A percentile compares a stretch with the other conserved stretches of the same genome.
These are phyloP conservation scores for Senna tora DNA, from an alignment of 306 rosid species.

Conservation along the genomic window DNA sequence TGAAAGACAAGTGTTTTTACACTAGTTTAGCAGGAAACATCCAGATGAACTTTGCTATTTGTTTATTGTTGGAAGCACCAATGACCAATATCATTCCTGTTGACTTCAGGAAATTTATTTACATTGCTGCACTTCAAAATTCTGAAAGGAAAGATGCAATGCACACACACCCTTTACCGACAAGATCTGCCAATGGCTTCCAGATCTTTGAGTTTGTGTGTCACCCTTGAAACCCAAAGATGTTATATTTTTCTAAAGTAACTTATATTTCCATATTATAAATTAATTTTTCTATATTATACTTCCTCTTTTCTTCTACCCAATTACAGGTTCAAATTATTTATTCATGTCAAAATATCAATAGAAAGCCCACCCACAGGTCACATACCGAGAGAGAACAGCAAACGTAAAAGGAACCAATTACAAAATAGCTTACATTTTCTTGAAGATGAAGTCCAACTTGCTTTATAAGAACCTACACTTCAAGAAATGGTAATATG, in stretches of 20 bases:
- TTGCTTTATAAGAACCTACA: constrained; percentile 87
- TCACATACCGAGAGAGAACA: constrained; percentile 29
- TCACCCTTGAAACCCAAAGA: constrained; percentile 14
- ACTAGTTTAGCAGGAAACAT: neutral
- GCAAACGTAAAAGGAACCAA: constrained; percentile 31
- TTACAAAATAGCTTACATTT: constrained; percentile 58
- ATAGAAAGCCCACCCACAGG: constrained; percentile 23
- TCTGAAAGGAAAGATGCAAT: constrained; percentile 6
- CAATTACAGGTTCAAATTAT: neutral
- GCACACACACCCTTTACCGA: neutral
- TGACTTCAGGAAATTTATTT: neutral
- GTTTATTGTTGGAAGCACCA: neutral
- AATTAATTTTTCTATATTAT: constrained; percentile 1
- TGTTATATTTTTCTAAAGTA: neutral
- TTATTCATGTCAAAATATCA: constrained; percentile 25
- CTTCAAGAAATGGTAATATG: constrained; percentile 35
- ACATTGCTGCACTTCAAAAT: neutral
- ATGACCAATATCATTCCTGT: constrained; percentile 1
- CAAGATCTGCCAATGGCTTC: neutral
- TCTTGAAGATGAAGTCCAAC: constrained; percentile 79
- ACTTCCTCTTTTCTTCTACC: neutral
- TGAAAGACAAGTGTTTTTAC: constrained; percentile 14
- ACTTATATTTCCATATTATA: constrained; percentile 1
- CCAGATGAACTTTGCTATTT: constrained; percentile 13
- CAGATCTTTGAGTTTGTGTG: neutral